These are phyloP conservation scores for Trichosporon faecale DNA, from an alignment of 1,284 basidiomycete species.

Conservation along the genomic window DNA sequence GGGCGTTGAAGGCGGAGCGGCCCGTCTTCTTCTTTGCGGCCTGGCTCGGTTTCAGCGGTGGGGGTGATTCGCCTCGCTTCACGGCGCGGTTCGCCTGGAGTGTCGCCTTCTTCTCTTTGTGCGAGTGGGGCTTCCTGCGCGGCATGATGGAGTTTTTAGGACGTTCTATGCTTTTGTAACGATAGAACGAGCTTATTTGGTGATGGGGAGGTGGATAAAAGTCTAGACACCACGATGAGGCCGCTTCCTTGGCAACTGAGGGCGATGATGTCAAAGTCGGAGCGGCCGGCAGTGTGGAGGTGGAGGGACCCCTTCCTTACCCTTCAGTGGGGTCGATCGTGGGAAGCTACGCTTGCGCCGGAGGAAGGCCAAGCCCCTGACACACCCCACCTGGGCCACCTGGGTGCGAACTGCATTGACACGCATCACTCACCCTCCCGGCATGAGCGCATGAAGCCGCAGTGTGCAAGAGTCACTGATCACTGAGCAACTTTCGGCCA, in stretches of 20 bases:
- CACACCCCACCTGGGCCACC: no score
- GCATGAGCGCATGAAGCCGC: no score
- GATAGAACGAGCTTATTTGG: not conserved
- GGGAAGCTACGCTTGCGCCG: no score
- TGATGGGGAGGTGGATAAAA: not conserved
- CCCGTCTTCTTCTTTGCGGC: conserved; percentile 17
- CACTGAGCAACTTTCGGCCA: no score
- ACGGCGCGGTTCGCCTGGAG: conserved; percentile 71
- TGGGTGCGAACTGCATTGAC: no score
- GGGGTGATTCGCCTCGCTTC: conserved; percentile 63
- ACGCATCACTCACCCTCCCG: no score
- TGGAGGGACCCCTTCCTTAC: no score
- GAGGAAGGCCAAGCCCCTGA: no score
- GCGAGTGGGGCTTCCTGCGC: not conserved
- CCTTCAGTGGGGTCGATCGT: no score
- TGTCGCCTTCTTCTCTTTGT: conserved; percentile 65
- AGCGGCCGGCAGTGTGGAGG: not conserved
- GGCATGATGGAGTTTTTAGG: not conserved
- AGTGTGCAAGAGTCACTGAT: no score
- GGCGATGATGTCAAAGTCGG: conserved; percentile 3
- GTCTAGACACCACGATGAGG: not conserved
- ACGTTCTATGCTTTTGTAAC: not conserved
- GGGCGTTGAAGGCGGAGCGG: conserved; percentile 49
- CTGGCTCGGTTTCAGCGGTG: conserved; percentile 15
- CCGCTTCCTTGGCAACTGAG: not conserved